These are phyloP conservation scores for Saccharomyces hybrid DNA, from an alignment of 1,139 yeast species.

Conservation along the genomic window DNA sequence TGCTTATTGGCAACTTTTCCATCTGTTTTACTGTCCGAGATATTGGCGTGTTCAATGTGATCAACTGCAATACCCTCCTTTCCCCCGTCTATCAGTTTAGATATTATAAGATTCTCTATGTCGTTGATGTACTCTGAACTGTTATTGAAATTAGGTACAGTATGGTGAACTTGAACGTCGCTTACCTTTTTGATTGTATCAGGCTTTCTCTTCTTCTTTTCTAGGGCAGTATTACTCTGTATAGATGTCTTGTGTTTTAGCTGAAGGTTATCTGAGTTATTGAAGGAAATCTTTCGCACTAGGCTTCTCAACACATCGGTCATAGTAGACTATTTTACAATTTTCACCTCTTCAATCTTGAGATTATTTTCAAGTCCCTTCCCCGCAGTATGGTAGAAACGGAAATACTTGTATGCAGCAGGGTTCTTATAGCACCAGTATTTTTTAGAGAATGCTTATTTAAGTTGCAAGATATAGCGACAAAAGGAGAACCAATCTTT, in stretches of 20 bases:
- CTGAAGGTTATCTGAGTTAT: neutral
- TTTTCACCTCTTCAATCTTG: neutral
- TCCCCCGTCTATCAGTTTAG: slow-evolving; percentile 2
- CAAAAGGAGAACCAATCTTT: neutral
- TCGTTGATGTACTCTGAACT: neutral
- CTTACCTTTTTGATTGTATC: neutral
- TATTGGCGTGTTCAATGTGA: slow-evolving; percentile 3
- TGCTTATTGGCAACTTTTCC: neutral
- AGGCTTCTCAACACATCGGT: neutral
- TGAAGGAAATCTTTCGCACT: neutral
- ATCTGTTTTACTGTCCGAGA: neutral
- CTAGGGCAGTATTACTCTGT: neutral
- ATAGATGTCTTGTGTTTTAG: neutral
- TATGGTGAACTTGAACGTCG: neutral
- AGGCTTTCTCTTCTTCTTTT: neutral
- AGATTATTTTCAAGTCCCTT: neutral
- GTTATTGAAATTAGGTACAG: neutral
- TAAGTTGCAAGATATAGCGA: neutral
- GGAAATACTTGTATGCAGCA: neutral
- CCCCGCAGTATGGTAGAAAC: neutral
- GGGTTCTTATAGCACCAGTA: neutral
- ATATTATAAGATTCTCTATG: neutral
- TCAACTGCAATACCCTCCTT: slow-evolving; percentile 5
- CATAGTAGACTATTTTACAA: neutral
- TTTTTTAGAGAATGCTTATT: neutral